Conservation (phyloP, 257 asterid species). For the Cinchona pubescens region DNA sequence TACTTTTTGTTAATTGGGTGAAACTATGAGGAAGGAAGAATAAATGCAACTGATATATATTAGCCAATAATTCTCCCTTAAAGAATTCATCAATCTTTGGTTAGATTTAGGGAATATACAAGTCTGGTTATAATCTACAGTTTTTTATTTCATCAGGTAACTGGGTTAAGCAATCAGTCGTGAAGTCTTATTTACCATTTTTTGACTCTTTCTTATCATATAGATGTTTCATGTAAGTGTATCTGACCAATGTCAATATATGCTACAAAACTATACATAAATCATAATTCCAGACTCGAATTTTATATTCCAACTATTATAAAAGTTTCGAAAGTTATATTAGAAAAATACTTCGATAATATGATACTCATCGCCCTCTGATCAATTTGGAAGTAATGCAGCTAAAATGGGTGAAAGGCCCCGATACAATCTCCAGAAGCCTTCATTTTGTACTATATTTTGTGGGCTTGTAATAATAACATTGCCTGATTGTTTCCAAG, state of each 20-base stretch:
- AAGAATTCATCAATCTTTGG: background rate
- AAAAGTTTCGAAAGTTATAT: background rate
- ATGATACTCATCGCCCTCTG: conserved; percentile 85
- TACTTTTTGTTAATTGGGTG: background rate
- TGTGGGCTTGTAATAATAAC: conserved; percentile 74
- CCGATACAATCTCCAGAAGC: conserved; percentile 84
- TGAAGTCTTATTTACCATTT: too few relatives aligned
- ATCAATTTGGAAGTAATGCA: conserved; percentile 97
- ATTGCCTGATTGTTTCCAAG: conserved; percentile 58
- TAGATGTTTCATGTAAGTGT: background rate
- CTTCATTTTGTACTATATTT: conserved; percentile 65
- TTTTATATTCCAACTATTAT: background rate
- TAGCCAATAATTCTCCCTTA: background rate
- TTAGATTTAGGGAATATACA: background rate
- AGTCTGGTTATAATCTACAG: background rate
- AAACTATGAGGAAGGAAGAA: background rate
- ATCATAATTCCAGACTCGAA: background rate
- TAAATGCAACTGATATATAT: background rate
- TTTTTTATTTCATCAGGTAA: background rate
- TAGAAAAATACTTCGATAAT: conserved; percentile 11
- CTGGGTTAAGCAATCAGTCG: background rate
- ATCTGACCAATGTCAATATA: background rate
- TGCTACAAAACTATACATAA: background rate
- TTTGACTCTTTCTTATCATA: background rate
- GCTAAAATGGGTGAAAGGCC: conserved; percentile 94